Conservation (phyloP, 768 basidiomycete genomes). For the Exsudoporus frostii region DNA sequence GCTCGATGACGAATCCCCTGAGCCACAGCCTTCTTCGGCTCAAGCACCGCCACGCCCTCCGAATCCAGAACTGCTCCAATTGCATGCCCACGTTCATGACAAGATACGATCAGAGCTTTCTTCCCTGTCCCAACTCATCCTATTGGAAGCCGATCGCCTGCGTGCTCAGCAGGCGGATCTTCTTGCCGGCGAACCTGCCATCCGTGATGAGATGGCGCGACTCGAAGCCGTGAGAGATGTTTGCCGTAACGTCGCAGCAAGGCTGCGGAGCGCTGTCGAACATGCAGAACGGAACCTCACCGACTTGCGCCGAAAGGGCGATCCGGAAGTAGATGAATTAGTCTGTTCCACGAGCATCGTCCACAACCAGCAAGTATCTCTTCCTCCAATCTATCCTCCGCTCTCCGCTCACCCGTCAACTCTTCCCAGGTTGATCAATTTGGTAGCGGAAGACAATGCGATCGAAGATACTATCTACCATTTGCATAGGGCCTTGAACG, state of each 20-base stretch:
- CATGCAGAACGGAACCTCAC: conserved; percentile 70
- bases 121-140: conserved; percentile 62
- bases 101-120: conserved; percentile 71
- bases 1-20: conserved; percentile 56
- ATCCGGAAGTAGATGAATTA: conserved; percentile 94
- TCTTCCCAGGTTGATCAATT: conserved; percentile 75
- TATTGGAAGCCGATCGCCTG: conserved; percentile 68
- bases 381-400: not conserved
- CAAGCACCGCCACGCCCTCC: conserved; percentile 76
- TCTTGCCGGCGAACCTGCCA: conserved; percentile 86
- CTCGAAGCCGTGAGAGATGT: conserved; percentile 92
- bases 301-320: conserved; percentile 79
- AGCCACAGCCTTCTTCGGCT: conserved; percentile 27
- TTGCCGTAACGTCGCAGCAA: conserved; percentile 72
- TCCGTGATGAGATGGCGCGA: conserved; percentile 93
- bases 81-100: conserved; percentile 74
- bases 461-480: conserved; percentile 99
- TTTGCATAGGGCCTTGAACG: conserved; percentile 87
- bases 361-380: conserved; percentile 76
- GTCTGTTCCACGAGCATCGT: conserved; percentile 95
- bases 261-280: conserved; percentile 59
- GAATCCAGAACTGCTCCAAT: conserved; percentile 81
- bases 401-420: conserved; percentile 15
- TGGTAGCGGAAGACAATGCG: conserved; percentile 99
- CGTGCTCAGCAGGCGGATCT: conserved; percentile 83